These are phyloP conservation scores for Lachnellula suecica DNA, from an alignment of 2,329 filamentous ascomycete genomes.

Conservation along the genomic window DNA sequence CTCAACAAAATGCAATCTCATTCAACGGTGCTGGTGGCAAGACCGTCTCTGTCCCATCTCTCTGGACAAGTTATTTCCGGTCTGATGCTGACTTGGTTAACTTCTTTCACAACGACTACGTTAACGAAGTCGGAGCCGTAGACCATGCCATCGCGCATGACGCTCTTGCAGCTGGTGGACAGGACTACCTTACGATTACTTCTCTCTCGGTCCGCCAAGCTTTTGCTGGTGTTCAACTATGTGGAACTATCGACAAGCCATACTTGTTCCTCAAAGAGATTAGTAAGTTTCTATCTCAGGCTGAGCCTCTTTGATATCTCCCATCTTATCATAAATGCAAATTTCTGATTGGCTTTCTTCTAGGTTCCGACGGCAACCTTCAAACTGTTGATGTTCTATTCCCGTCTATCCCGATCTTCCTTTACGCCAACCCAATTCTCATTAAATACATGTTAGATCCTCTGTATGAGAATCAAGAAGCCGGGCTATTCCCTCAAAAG, in stretches of 20 bases:
- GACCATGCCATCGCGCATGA: conserved; percentile 69
- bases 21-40: conserved; percentile 43
- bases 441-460: conserved; percentile 61
- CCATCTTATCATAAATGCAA: too few species aligned
- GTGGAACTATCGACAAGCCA: conserved; percentile 65
- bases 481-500: conserved; percentile 65
- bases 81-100: conserved; percentile 60
- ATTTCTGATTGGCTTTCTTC: too few species aligned
- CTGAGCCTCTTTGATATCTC: too few species aligned
- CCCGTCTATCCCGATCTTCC: conserved; percentile 77
- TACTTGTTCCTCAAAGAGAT: conserved; percentile 88
- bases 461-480: conserved; percentile 66
- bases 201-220: conserved; percentile 79
- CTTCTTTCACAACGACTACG: conserved; percentile 79
- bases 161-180: conserved; percentile 64
- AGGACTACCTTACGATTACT: conserved; percentile 74
- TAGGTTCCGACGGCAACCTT: conserved; percentile 80
- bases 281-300: too few species aligned
- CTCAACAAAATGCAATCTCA: conserved; percentile 27
- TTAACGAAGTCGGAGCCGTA: conserved; percentile 62
- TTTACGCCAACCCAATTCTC: conserved; percentile 72
- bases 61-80: conserved; percentile 75
- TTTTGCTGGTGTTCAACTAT: conserved; percentile 74
- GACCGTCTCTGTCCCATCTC: conserved; percentile 66
- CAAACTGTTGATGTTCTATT: conserved; percentile 91